phyloP scores from a whole-genome alignment of 805 yeast genomes.

The Torulaspora microellipsoides region DNA sequence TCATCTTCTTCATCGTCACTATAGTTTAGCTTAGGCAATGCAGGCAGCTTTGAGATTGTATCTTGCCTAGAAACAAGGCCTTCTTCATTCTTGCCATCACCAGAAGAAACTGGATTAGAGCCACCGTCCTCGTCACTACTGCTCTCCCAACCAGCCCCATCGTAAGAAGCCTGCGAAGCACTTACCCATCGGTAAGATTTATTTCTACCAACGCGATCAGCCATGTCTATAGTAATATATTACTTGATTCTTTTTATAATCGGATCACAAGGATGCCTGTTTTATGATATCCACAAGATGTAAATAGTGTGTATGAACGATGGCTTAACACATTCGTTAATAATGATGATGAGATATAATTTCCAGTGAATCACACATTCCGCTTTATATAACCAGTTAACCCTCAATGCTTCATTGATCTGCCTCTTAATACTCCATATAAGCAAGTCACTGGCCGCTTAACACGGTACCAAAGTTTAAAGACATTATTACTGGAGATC shows the following conservation, averaged over 20 bases:
- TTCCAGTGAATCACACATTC: too few relatives aligned
- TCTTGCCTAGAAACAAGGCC: background rate
- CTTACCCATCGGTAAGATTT: constrained; percentile 41
- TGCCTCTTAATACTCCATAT: too few relatives aligned
- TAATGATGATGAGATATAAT: too few relatives aligned
- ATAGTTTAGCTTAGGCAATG: constrained; percentile 27
- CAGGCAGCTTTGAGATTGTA: constrained; percentile 19
- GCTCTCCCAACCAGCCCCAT: constrained; percentile 41
- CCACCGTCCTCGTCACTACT: constrained; percentile 22
- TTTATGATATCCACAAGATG: background rate
- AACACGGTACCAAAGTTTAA: too few relatives aligned
- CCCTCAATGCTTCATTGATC: too few relatives aligned
- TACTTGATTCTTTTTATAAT: too few relatives aligned
- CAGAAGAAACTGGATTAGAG: background rate
- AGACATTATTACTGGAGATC: too few relatives aligned
- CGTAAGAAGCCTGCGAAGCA: constrained; percentile 38
- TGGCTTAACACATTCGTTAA: too few relatives aligned
- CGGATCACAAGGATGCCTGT: too few relatives aligned
- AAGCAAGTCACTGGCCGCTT: too few relatives aligned
- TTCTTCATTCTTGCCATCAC: constrained; percentile 3
- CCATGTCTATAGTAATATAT: constrained; percentile 2
- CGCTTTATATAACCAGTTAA: too few relatives aligned
- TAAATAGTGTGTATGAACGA: too few relatives aligned
- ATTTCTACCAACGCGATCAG: constrained; percentile 35
- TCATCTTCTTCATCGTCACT: constrained; percentile 5